These are phyloP conservation scores for Cornus suecica DNA, from an alignment of 148 eudicot genomes.

Conservation along the genomic window DNA sequence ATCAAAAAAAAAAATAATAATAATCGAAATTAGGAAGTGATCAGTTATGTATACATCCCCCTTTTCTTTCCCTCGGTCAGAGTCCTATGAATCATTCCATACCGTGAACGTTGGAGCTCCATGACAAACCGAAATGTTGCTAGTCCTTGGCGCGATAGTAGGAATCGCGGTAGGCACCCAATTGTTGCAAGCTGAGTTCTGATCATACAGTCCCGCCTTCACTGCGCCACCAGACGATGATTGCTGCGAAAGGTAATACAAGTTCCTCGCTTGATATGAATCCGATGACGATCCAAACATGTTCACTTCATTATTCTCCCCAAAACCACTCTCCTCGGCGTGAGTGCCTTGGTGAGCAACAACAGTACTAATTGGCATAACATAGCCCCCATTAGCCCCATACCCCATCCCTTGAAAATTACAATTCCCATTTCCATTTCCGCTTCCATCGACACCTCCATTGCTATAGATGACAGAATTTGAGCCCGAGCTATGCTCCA, in stretches of 20 bases:
- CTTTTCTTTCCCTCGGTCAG: background rate
- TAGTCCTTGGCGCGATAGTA: conserved; percentile 33
- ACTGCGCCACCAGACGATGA: conserved; percentile 17
- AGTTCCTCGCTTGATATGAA: conserved; percentile 28
- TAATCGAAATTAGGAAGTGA: conserved; percentile 12
- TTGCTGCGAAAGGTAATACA: conserved; percentile 46
- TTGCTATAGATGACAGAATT: conserved; percentile 31
- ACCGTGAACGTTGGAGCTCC: conserved; percentile 57
- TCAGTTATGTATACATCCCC: background rate
- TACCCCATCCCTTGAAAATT: background rate
- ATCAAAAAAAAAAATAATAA: conserved; percentile 15
- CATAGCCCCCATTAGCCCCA: conserved; percentile 16
- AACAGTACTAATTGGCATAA: conserved; percentile 33
- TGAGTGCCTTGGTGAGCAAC: conserved; percentile 24
- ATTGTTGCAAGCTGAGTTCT: conserved; percentile 45
- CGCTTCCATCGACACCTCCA: conserved; percentile 20
- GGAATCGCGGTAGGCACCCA: conserved; percentile 80
- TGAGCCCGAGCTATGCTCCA: conserved; percentile 49
- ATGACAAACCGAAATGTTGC: conserved; percentile 28
- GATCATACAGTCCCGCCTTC: conserved; percentile 34
- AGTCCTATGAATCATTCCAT: conserved; percentile 57
- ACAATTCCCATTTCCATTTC: background rate
- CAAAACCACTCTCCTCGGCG: conserved; percentile 8
- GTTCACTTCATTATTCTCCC: conserved; percentile 21
- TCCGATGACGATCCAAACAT: conserved; percentile 21